phyloP scores from a whole-genome alignment of 192 early-diverging fungal species.

The Rhizophagus clarus region DNA sequence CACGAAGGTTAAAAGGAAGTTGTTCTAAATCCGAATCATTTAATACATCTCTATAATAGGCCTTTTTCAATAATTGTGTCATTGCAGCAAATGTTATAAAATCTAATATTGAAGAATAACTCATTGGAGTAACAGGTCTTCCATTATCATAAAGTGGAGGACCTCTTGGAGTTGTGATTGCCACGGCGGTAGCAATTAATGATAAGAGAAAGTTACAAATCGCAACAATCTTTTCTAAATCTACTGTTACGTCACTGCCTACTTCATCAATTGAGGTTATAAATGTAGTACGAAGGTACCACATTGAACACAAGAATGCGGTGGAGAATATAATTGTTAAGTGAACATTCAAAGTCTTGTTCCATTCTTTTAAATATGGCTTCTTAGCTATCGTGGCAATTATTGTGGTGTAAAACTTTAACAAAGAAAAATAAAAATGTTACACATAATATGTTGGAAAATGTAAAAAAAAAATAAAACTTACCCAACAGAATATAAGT shows the following conservation, averaged over 20 bases:
- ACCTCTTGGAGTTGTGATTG: conserved; percentile 35
- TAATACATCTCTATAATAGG: conserved; percentile 24
- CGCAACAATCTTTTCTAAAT: background rate
- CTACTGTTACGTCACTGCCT: background rate
- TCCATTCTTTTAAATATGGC: conserved; percentile 31
- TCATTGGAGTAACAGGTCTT: conserved; percentile 31
- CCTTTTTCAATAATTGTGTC: conserved; percentile 32
- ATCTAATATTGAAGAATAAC: conserved; percentile 36
- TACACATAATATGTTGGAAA: background rate
- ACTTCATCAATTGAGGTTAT: background rate
- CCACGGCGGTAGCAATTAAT: conserved; percentile 19
- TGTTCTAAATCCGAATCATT: conserved; percentile 31
- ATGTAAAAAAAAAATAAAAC: background rate
- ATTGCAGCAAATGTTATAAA: conserved; percentile 34
- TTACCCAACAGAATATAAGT: conserved; percentile 12
- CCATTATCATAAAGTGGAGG: conserved; percentile 35
- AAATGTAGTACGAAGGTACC: conserved; percentile 18
- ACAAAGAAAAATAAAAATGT: background rate
- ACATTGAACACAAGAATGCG: conserved; percentile 28
- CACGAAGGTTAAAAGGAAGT: conserved; percentile 37
- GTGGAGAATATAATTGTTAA: conserved; percentile 32
- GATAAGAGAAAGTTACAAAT: background rate
- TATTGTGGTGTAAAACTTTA: background rate
- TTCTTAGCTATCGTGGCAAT: background rate
- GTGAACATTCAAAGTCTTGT: conserved; percentile 39